Base-by-base conservation (phyloP, 495 filamentous ascomycete genomes). In the Tuber borchii region DNA sequence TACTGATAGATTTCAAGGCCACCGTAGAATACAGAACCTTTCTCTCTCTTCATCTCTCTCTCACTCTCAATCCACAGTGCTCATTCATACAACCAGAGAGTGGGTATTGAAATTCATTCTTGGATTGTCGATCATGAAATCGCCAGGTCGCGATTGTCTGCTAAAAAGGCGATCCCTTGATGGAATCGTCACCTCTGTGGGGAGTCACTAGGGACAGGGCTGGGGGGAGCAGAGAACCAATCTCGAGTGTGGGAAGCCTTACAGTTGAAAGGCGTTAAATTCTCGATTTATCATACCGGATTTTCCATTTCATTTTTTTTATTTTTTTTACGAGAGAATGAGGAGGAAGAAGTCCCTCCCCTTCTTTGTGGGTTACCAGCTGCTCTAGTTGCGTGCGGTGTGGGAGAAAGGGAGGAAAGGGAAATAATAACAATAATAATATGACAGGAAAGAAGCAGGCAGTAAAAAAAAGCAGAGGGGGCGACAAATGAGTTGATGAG, bases 51-150 rank as follows among this genome's bases (percentile, higher is more conserved):
- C 2, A 12, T 10, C 42, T 43, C 42, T 7, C 8, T 1, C 42
- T 43, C 10, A 12, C 42, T 43, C 42, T 9, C 2, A 10, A 37
- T 2, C 34, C 40, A 42, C 42, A 6, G 42, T 43, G 10, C 42
- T 12, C 42, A n/a, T 20, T 51, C 48, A 10, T n/a, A 61, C 51
- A 26, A 20, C 45, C 5, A 48, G 26, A 9, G n/a, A n/a, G 20
- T 51, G 48, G 6, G 48, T 26, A 61, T n/a, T 14, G 26, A 12
- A 65, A n/a, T 65, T 10, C 56, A 65, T 65, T 65, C 75, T 88
- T 86, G 26, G 87, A 86, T 82, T 88, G 90, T 37, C 85, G 81
- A 77, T 91, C 89, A 74, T 4, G 89, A 85, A 72, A 87, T 84
- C 61, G 89, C 87, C 74, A 88, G 85, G 73, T 85, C 87, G 48